Base-by-base conservation (phyloP, 108 stramenopile species). In the Stephanodiscus triporus region DNA sequence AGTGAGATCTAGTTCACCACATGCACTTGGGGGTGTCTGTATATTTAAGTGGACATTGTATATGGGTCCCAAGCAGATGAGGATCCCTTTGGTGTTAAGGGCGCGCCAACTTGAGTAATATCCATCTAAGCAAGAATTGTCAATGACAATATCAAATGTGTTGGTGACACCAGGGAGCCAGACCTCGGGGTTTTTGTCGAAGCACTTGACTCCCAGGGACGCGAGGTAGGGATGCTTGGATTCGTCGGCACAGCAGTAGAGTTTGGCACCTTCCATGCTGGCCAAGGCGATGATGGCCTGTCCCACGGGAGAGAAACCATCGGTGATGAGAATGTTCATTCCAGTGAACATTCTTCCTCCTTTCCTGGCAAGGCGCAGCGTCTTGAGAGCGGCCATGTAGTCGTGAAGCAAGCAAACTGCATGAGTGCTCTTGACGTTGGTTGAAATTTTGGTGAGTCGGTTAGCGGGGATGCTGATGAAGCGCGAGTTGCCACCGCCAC, bases 341-440 rank as follows among this genome's bases (percentile, higher is more conserved):
- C 86, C 89, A 55, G 72, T 63, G 47, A 91, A 76, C 0, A 85
- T 80, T 11, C 66, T 49, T 24, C 72, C 75, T 10, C 57, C 26
- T 27, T 64, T 77, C 51, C 83, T 84, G 29, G 83, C 86, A 2
- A 85, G 50, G 58, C 89, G 87, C 37, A 91, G 66, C 14, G 84
- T 78, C 72, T 89, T 87, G 51, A 91, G 89, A 16, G 92, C 92
- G 13, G 85, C 48, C 72, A 94, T 80, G 66, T 89, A 94, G n/a
- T 84, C 87, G 48, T 91, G 88, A 47, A 84, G 76, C 73, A 93
- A 65, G 64, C 90, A 91, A 14, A 57, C 56, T 57, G 87, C 87
- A 29, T n/a, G 32, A n/a, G 82, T 74, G 20, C 84, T 77, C 27
- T 86, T 85, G 14, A 88, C 66, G 42, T 43, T 81, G 19, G 47